Percentiles rank a stretch among this genome's conserved stretches.
These are phyloP conservation scores for Neofusicoccum kwambonambiense DNA, from an alignment of 2,329 filamentous ascomycete species.

Conservation along the genomic window DNA sequence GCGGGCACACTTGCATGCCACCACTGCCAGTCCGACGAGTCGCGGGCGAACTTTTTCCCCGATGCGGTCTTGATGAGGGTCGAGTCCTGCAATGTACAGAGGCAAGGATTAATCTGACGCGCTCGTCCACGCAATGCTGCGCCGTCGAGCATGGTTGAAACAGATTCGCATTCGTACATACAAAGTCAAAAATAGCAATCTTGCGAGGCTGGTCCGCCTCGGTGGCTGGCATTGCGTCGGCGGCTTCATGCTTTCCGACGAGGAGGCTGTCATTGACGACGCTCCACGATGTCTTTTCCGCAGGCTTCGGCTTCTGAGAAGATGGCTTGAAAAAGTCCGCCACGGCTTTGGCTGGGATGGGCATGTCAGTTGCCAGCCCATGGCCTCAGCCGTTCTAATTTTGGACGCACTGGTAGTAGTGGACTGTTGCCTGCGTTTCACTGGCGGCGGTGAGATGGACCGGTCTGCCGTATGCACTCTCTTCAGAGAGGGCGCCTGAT, in stretches of 20 bases:
- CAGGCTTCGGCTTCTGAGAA: slow-evolving; percentile 85
- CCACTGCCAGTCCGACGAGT: slow-evolving; percentile 88
- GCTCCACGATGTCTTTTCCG: slow-evolving; percentile 71
- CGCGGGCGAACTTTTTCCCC: slow-evolving; percentile 72
- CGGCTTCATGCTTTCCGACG: slow-evolving; percentile 66
- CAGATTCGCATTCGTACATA: slow-evolving; percentile 24
- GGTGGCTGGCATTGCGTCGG: slow-evolving; percentile 20
- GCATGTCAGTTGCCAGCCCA: slow-evolving; percentile 3
- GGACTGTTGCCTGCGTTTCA: slow-evolving; percentile 55
- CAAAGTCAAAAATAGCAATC: slow-evolving; percentile 41
- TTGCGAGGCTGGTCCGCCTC: slow-evolving; percentile 24
- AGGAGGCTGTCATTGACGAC: slow-evolving; percentile 68
- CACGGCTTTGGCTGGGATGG: slow-evolving; percentile 61
- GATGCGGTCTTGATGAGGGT: slow-evolving; percentile 80
- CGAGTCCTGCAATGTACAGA: slow-evolving; percentile 62
- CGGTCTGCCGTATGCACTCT: slow-evolving; percentile 39
- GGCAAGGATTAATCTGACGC: slow-evolving; percentile 13
- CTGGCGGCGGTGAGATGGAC: slow-evolving; percentile 57
- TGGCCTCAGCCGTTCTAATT: not conserved
- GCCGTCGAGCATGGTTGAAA: slow-evolving; percentile 11
- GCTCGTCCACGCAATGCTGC: not conserved
- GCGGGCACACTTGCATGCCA: slow-evolving; percentile 73
- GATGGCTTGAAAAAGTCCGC: slow-evolving; percentile 84
- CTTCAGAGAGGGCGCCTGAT: slow-evolving; percentile 27
- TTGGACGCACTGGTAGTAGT: slow-evolving; percentile 51